Percentiles rank a stretch among this genome's conserved stretches.
Evolutionary conservation across 306 rosid genomes (phyloP).

Genomic region (Fragaria iinumae): DNA sequence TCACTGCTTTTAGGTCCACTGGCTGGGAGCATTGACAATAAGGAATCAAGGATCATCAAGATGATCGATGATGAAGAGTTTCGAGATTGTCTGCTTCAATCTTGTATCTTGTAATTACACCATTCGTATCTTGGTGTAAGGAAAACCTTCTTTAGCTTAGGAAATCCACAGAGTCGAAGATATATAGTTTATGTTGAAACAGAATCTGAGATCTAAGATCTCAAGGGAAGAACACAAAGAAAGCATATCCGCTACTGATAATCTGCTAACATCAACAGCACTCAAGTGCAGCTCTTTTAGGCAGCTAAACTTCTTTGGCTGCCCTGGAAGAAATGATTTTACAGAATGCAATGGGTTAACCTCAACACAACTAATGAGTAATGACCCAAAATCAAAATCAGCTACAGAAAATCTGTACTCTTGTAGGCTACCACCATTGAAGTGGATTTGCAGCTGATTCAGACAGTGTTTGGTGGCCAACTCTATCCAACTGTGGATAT

Average conservation of each 20-base stretch:
- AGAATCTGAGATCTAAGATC: not conserved
- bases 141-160: not conserved
- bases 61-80: not conserved
- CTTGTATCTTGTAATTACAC: not conserved
- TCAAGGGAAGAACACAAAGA: not conserved
- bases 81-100: not conserved
- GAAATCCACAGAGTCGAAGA: not conserved
- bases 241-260: not conserved
- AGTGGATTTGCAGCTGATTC: not conserved
- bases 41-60: no score
- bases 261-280: not conserved
- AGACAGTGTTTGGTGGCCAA: conserved; percentile 7
- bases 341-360: not conserved
- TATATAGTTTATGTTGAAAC: not conserved
- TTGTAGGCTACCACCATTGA: not conserved
- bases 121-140: not conserved
- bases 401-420: not conserved
- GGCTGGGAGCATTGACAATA: not conserved
- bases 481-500: not conserved
- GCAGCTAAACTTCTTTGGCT: not conserved
- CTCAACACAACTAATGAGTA: not conserved
- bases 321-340: not conserved
- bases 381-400: not conserved
- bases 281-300: not conserved
- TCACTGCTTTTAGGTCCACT: not conserved